These are phyloP conservation scores for Ambrosiella cleistominuta DNA, from an alignment of 2,329 filamentous ascomycete species.

Conservation along the genomic window DNA sequence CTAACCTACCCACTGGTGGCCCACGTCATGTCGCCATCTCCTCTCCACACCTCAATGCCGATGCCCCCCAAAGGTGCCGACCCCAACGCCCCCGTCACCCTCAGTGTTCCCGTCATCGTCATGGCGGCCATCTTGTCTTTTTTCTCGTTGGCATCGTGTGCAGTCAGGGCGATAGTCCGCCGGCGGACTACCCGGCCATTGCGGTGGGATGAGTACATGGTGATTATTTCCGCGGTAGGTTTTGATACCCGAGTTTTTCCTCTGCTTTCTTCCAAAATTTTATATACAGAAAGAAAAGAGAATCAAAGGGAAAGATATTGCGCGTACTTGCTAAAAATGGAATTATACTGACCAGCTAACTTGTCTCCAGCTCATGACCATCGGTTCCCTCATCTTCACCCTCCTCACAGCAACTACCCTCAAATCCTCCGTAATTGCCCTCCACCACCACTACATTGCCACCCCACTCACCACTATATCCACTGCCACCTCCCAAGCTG, in stretches of 20 bases:
- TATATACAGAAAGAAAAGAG: too few relatives aligned
- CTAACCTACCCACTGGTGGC: neutral
- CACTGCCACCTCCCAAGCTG: constrained; percentile 21
- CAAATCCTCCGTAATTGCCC: neutral
- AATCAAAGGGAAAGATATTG: too few relatives aligned
- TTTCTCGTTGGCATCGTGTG: constrained; percentile 20
- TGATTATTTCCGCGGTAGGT: constrained; percentile 8
- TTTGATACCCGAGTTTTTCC: neutral
- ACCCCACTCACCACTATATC: constrained; percentile 8
- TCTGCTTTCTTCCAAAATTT: neutral
- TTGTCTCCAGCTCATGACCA: neutral
- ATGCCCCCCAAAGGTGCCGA: neutral
- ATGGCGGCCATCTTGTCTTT: constrained; percentile 20
- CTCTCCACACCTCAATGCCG: neutral
- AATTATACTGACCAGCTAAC: neutral
- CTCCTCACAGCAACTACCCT: neutral
- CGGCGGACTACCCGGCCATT: constrained; percentile 17
- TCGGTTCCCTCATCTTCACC: neutral
- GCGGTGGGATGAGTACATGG: constrained; percentile 21
- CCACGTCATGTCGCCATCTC: neutral
- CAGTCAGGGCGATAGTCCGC: constrained; percentile 20
- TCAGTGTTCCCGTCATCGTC: constrained; percentile 23
- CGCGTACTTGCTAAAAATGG: neutral
- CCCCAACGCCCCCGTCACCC: neutral
- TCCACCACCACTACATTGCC: constrained; percentile 1